These are phyloP conservation scores for Scedosporium aurantiacum DNA, from an alignment of 2,329 filamentous ascomycete species.

Conservation along the genomic window DNA sequence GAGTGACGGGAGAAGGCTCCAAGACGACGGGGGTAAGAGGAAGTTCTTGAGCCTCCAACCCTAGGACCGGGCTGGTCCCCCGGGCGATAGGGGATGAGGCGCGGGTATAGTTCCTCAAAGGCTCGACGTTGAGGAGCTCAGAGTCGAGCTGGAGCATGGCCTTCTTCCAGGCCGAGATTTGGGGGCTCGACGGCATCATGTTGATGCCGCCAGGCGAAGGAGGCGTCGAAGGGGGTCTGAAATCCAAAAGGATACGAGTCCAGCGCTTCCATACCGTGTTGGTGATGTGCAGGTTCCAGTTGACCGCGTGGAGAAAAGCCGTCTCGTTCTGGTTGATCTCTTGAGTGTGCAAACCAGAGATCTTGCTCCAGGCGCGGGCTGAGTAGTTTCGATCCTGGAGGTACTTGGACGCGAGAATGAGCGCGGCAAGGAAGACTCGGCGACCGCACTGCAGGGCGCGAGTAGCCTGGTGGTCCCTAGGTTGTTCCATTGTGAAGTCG, in stretches of 20 bases:
- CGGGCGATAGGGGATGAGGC: conserved; percentile 2
- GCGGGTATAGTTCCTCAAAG: conserved; percentile 20
- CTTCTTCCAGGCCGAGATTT: conserved; percentile 34
- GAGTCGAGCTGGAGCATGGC: conserved; percentile 46
- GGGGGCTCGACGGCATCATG: conserved; percentile 2
- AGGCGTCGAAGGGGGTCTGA: conserved; percentile 57
- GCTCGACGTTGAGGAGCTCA: conserved; percentile 47
- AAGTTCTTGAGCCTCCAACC: conserved; percentile 2
- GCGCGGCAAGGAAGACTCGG: conserved; percentile 89
- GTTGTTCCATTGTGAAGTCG: conserved; percentile 81
- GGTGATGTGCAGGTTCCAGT: conserved; percentile 91
- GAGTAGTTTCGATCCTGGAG: conserved; percentile 97
- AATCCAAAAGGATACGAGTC: conserved; percentile 84
- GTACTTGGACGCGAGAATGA: conserved; percentile 96
- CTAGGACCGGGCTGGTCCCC: conserved; percentile 1
- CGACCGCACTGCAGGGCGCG: conserved; percentile 88
- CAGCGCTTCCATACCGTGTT: conserved; percentile 83
- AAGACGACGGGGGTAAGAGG: conserved; percentile 29
- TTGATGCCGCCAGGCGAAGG: conserved; percentile 36
- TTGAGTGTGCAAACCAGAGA: conserved; percentile 82
- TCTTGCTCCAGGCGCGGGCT: conserved; percentile 96
- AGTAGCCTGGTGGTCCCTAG: conserved; percentile 56
- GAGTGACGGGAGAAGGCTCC: conserved; percentile 32
- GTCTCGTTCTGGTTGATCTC: conserved; percentile 98
- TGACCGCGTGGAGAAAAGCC: conserved; percentile 77